These are phyloP conservation scores for Hibiscus syriacus DNA, from an alignment of 345 rosid genomes.

Conservation along the genomic window DNA sequence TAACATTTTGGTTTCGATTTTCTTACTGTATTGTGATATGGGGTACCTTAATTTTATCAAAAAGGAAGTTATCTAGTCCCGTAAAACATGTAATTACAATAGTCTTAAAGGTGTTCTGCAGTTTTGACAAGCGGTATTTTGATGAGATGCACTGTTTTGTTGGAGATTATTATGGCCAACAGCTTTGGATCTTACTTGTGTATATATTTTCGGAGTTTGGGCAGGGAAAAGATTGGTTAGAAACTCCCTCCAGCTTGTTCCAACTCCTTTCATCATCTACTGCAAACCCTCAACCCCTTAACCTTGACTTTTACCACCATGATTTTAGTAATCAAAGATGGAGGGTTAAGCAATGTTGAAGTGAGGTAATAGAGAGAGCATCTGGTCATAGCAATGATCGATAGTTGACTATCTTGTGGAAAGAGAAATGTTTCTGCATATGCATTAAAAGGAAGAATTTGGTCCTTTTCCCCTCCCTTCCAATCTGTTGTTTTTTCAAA, in stretches of 20 bases:
- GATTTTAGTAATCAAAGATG: neutral
- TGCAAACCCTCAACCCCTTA: neutral
- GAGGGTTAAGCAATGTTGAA: neutral
- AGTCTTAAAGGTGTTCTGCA: neutral
- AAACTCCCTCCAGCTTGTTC: neutral
- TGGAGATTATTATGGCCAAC: neutral
- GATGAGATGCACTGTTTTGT: neutral
- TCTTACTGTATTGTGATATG: neutral
- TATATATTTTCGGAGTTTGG: neutral
- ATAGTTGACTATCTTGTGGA: no score
- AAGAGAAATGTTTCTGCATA: no score
- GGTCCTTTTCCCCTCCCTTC: no score
- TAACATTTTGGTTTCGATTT: neutral
- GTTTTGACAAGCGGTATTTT: neutral
- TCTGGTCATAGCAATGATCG: no score
- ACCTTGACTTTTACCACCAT: neutral
- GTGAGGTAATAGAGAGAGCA: no score
- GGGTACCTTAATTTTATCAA: neutral
- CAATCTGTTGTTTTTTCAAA: no score
- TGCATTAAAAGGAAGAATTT: no score
- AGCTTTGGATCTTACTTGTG: neutral
- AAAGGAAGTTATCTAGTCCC: neutral
- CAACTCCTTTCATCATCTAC: neutral
- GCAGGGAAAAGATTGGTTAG: neutral
- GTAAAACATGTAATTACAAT: neutral